Conservation (phyloP, 495 filamentous ascomycete genomes). For the Corynascus novoguineensis region DNA sequence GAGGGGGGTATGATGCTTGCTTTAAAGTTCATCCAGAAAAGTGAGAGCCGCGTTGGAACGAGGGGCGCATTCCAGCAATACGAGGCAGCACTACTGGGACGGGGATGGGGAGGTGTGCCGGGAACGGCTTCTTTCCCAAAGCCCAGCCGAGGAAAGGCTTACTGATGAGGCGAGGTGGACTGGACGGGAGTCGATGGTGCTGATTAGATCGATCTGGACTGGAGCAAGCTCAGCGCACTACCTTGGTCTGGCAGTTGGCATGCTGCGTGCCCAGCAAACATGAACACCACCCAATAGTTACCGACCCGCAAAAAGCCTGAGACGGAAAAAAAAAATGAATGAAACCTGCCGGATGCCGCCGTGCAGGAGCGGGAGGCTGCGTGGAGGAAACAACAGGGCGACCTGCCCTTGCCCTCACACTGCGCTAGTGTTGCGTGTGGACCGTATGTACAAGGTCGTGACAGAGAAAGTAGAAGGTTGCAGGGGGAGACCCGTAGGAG, state of each 20-base stretch:
- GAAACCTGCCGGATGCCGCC: slow-evolving; percentile 25
- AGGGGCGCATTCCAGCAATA: slow-evolving; percentile 14
- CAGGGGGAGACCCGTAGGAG: background rate
- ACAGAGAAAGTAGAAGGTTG: background rate
- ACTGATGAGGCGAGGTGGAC: background rate
- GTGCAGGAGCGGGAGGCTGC: slow-evolving; percentile 8
- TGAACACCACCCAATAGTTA: too few relatives aligned
- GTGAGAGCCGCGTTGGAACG: background rate
- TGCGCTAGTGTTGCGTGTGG: too few relatives aligned
- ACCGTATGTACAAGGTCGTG: too few relatives aligned
- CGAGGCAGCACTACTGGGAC: background rate
- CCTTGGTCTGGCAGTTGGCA: slow-evolving; percentile 3
- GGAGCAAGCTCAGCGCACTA: background rate
- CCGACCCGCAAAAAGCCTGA: slow-evolving; percentile 21
- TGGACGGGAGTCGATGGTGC: background rate
- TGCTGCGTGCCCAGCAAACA: slow-evolving; percentile 12
- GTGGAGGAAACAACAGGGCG: slow-evolving; percentile 3
- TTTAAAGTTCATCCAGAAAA: slow-evolving; percentile 25
- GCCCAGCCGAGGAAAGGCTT: background rate
- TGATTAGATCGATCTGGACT: background rate
- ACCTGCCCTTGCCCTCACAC: slow-evolving; percentile 19
- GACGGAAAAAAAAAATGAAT: slow-evolving; percentile 31
- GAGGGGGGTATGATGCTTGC: slow-evolving; percentile 3
- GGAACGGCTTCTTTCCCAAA: background rate
- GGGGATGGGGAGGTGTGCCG: background rate